Percentiles rank a stretch among this genome's conserved stretches.
Evolutionary conservation across 2,329 filamentous ascomycete species (phyloP).

Genomic region (Cercospora sesami): DNA sequence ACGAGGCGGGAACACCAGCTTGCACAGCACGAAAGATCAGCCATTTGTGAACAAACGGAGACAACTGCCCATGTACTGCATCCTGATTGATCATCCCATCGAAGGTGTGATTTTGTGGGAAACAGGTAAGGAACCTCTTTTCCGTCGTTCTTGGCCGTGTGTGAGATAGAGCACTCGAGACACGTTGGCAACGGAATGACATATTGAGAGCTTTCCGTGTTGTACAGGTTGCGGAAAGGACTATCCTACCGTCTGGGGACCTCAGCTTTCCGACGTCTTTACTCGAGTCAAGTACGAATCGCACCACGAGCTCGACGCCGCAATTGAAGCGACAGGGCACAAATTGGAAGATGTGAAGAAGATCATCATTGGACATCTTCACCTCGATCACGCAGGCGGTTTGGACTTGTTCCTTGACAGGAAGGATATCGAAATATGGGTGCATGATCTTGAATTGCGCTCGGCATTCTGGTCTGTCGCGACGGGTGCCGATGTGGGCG

Average conservation of each 20-base stretch:
- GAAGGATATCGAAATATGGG: constrained; percentile 41
- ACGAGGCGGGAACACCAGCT: constrained; percentile 44
- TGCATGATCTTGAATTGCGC: constrained; percentile 37
- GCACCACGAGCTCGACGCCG: constrained; percentile 39
- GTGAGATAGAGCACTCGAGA: background rate
- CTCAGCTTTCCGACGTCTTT: constrained; percentile 39
- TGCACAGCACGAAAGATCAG: constrained; percentile 37
- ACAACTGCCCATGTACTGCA: constrained; percentile 45
- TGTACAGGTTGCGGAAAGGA: constrained; percentile 46
- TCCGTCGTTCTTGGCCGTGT: background rate
- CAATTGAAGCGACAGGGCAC: constrained; percentile 40
- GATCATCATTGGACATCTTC: constrained; percentile 41
- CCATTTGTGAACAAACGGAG: constrained; percentile 46
- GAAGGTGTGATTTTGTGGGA: constrained; percentile 50
- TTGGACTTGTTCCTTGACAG: constrained; percentile 39
- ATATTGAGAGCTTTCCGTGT: background rate
- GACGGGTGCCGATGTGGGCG: constrained; percentile 39
- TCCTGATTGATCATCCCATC: constrained; percentile 49
- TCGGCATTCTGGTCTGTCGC: constrained; percentile 40
- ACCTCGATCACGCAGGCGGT: constrained; percentile 40
- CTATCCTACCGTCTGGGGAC: constrained; percentile 38
- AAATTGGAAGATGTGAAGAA: constrained; percentile 41
- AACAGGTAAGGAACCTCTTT: constrained; percentile 31
- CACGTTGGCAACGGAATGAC: background rate
- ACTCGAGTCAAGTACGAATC: constrained; percentile 38